phyloP scores from a whole-genome alignment of 208 protist species.

The Ichthyophonus hoferi region DNA sequence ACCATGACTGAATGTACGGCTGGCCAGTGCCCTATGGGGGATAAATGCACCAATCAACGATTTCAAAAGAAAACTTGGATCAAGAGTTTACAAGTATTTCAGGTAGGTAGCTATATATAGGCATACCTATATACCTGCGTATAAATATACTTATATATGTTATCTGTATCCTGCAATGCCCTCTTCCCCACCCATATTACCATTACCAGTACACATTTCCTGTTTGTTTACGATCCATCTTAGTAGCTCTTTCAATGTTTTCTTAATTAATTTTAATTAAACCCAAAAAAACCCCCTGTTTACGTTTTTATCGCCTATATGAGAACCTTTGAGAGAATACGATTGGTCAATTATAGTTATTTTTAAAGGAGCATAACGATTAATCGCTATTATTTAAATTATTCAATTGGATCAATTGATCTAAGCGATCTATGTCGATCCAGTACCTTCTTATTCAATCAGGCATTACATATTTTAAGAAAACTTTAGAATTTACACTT shows the following conservation, averaged over 20 bases:
- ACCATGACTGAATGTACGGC: slow-evolving; percentile 13
- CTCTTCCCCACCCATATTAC: background rate
- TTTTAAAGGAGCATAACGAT: background rate
- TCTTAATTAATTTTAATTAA: background rate
- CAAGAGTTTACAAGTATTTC: background rate
- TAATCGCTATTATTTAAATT: too few relatives aligned
- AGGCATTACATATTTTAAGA: too few relatives aligned
- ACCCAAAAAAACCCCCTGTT: background rate
- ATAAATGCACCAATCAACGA: slow-evolving; percentile 8
- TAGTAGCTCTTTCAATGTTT: background rate
- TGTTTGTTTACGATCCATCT: too few relatives aligned
- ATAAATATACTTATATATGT: background rate
- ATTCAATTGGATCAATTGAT: too few relatives aligned
- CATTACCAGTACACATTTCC: background rate
- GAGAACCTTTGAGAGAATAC: background rate
- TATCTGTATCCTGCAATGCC: background rate
- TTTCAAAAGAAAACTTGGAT: background rate
- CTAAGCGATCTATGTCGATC: too few relatives aligned
- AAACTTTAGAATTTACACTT: too few relatives aligned
- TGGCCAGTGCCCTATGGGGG: background rate
- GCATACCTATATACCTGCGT: background rate
- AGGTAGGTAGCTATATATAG: background rate
- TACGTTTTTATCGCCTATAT: background rate
- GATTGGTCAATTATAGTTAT: background rate
- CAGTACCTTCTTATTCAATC: too few relatives aligned